A percentile compares a stretch with the other conserved stretches of the same genome.
phyloP scores from a whole-genome alignment of 2,329 filamentous ascomycete species.

The Aureobasidium lini region DNA sequence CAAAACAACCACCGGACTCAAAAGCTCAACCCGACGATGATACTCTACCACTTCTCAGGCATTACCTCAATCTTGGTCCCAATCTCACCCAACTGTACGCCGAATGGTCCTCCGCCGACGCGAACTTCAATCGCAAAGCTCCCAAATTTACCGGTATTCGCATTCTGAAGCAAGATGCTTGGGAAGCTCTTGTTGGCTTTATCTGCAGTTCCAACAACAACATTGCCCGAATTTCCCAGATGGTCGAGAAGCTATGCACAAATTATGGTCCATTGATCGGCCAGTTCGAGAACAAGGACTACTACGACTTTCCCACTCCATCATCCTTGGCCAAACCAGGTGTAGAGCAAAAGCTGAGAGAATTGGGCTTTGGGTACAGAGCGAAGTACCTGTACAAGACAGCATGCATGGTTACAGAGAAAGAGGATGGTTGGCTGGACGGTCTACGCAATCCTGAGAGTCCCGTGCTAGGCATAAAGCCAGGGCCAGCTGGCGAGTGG shows the following conservation, averaged over 20 bases:
- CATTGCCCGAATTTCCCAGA: constrained; percentile 87
- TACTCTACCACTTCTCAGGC: constrained; percentile 63
- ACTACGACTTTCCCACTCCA: constrained; percentile 82
- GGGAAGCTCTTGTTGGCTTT: constrained; percentile 89
- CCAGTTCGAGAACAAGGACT: constrained; percentile 53
- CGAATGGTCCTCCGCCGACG: constrained; percentile 77
- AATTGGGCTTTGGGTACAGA: constrained; percentile 87
- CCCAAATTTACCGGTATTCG: constrained; percentile 83
- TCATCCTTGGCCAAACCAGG: constrained; percentile 60
- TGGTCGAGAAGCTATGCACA: constrained; percentile 86
- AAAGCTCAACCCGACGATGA: constrained; percentile 44
- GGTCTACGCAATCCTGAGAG: constrained; percentile 69
- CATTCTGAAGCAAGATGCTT: constrained; percentile 88
- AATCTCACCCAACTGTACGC: constrained; percentile 70
- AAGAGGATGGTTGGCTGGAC: constrained; percentile 64
- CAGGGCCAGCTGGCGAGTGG: constrained; percentile 40
- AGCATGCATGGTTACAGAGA: constrained; percentile 65
- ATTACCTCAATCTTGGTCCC: constrained; percentile 83
- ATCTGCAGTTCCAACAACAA: constrained; percentile 99
- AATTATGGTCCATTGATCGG: constrained; percentile 77
- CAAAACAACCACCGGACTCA: constrained; percentile 27
- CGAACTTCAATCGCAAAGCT: constrained; percentile 83
- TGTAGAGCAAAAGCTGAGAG: constrained; percentile 74
- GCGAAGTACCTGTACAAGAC: constrained; percentile 89
- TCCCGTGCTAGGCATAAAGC: constrained; percentile 48